Conservation (phyloP, 1,284 basidiomycete species). For the Papiliotrema flavescens region DNA sequence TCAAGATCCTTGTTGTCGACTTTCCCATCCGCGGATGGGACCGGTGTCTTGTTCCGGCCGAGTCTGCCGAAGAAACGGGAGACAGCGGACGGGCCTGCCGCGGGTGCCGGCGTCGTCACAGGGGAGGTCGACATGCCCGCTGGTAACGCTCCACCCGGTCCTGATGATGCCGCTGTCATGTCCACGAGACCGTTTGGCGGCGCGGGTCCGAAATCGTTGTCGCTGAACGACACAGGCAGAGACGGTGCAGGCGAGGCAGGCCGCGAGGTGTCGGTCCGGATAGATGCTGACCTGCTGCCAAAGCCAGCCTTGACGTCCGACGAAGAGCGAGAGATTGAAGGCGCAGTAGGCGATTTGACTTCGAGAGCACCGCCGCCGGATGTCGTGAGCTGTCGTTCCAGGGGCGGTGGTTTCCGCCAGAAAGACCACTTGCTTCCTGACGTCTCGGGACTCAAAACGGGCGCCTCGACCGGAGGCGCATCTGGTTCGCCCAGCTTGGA, state of each 20-base stretch:
- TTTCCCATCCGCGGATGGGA: slow-evolving; percentile 6
- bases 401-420: slow-evolving; percentile 33
- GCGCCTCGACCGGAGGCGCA: slow-evolving; percentile 14
- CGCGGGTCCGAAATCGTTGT: slow-evolving; percentile 1
- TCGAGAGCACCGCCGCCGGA: slow-evolving; percentile 46
- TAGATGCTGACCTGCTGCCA: background rate
- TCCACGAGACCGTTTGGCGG: slow-evolving; percentile 4
- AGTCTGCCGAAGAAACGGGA: slow-evolving; percentile 45
- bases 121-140: background rate
- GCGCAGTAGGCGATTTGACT: slow-evolving; percentile 22
- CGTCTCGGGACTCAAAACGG: slow-evolving; percentile 9
- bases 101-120: slow-evolving; percentile 2
- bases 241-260: slow-evolving; percentile 6
- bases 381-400: slow-evolving; percentile 37
- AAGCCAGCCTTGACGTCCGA: background rate
- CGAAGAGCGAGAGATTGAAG: background rate
- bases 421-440: slow-evolving; percentile 37
- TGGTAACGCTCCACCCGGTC: background rate
- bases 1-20: slow-evolving; percentile 37
- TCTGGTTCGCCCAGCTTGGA: slow-evolving; percentile 44
- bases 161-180: slow-evolving; percentile 1
- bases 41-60: slow-evolving; percentile 12
- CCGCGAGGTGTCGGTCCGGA: background rate
- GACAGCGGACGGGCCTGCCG: slow-evolving; percentile 36
- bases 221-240: background rate